These are phyloP conservation scores for Xerophyta viscosa DNA, from an alignment of 106 monocot species.

Conservation along the genomic window DNA sequence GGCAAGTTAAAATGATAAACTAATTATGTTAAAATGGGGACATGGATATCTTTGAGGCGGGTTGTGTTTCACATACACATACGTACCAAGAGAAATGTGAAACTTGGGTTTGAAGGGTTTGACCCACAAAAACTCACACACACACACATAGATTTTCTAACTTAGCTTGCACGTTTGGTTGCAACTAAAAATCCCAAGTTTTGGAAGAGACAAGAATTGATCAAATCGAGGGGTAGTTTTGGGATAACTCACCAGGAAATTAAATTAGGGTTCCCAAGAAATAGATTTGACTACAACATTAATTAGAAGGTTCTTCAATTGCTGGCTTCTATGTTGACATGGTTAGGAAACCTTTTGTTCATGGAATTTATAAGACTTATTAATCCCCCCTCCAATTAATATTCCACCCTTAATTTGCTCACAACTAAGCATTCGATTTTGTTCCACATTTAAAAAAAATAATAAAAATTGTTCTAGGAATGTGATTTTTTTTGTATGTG, in stretches of 20 bases:
- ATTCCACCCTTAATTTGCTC: too few species aligned
- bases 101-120: neutral
- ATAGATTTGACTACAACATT: neutral
- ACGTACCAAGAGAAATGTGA: neutral
- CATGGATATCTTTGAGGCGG: neutral
- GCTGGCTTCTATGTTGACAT: constrained; percentile 21
- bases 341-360: constrained; percentile 27
- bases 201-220: neutral
- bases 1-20: neutral
- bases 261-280: neutral
- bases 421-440: too few species aligned
- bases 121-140: neutral
- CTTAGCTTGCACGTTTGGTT: neutral
- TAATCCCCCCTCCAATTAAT: too few species aligned
- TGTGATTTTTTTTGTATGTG: too few species aligned
- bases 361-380: too few species aligned
- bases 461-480: too few species aligned
- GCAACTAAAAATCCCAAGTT: neutral
- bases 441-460: too few species aligned
- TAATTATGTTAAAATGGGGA: neutral
- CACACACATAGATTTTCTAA: neutral
- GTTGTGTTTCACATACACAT: constrained; percentile 1
- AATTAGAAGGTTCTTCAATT: constrained; percentile 7
- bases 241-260: neutral
- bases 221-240: neutral